phyloP scores from a whole-genome alignment of 331 rosid species.

The Acacia pycnantha region DNA sequence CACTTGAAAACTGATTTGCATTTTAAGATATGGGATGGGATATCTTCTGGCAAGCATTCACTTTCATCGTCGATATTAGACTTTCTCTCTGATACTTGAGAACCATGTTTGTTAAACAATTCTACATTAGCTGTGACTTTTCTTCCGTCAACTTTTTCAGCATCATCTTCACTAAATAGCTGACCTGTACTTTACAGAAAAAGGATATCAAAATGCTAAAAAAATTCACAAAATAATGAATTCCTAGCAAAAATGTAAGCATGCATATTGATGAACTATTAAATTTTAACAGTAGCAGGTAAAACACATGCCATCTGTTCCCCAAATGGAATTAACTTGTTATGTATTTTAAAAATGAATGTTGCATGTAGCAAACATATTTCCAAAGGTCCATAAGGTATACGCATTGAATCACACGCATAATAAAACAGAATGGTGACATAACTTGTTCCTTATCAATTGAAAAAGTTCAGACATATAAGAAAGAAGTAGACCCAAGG shows the following conservation, averaged over 20 bases:
- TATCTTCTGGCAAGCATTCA: conserved; percentile 36
- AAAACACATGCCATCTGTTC: neutral
- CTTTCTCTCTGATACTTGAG: conserved; percentile 28
- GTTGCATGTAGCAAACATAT: neutral
- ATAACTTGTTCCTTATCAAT: neutral
- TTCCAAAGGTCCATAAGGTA: conserved; percentile 1
- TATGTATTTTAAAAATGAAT: neutral
- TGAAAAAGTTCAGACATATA: neutral
- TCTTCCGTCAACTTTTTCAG: conserved; percentile 39
- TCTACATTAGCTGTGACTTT: conserved; percentile 23
- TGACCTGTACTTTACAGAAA: conserved; percentile 37
- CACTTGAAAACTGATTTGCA: conserved; percentile 87
- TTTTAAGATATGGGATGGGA: conserved; percentile 49
- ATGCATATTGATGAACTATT: neutral
- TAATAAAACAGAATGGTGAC: neutral
- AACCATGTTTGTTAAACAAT: conserved; percentile 35
- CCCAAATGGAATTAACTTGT: neutral
- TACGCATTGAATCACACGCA: neutral
- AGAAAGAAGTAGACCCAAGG: neutral
- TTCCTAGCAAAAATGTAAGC: neutral
- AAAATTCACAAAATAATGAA: conserved; percentile 20
- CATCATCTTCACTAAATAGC: conserved; percentile 55
- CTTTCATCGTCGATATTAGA: conserved; percentile 31
- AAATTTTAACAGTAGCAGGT: neutral
- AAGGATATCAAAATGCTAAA: conserved; percentile 13